Evolutionary conservation across 1,284 basidiomycete species (phyloP).

Genomic region (Puccinia polysora): DNA sequence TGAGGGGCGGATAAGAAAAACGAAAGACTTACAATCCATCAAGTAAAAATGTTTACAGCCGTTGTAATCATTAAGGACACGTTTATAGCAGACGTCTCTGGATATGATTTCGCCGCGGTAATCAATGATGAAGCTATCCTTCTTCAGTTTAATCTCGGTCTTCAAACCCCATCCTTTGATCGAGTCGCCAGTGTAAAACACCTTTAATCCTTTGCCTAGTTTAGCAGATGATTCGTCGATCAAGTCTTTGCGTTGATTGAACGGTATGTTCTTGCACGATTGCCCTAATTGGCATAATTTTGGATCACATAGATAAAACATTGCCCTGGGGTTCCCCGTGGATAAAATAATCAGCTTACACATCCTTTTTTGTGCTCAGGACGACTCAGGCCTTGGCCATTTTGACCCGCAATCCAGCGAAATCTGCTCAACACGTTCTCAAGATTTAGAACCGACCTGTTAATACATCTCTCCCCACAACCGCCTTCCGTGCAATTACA

Average conservation of each 20-base stretch:
- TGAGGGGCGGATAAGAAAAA: neutral
- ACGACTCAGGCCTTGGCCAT: neutral
- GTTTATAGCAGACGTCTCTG: slow-evolving; percentile 29
- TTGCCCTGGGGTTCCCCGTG: neutral
- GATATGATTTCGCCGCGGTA: slow-evolving; percentile 40
- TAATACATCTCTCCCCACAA: slow-evolving; percentile 38
- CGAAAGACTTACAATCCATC: slow-evolving; percentile 35
- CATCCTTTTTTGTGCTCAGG: no score
- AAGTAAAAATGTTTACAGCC: slow-evolving; percentile 36
- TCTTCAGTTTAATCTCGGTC: slow-evolving; percentile 42
- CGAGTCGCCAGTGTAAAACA: slow-evolving; percentile 35
- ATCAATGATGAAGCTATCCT: slow-evolving; percentile 30
- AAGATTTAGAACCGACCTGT: slow-evolving; percentile 29
- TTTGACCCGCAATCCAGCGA: neutral
- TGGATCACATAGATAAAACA: slow-evolving; percentile 37
- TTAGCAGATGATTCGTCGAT: slow-evolving; percentile 28
- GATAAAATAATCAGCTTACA: neutral
- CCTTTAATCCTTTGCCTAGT: slow-evolving; percentile 34
- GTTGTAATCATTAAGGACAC: slow-evolving; percentile 34
- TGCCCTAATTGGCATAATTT: slow-evolving; percentile 33
- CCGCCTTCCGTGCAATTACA: slow-evolving; percentile 37
- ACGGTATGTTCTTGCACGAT: slow-evolving; percentile 35
- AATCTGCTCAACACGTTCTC: no score
- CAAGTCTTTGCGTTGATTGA: slow-evolving; percentile 36
- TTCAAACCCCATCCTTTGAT: slow-evolving; percentile 36